Base-by-base conservation (phyloP, 306 rosid genomes). In the Delonix regia region DNA sequence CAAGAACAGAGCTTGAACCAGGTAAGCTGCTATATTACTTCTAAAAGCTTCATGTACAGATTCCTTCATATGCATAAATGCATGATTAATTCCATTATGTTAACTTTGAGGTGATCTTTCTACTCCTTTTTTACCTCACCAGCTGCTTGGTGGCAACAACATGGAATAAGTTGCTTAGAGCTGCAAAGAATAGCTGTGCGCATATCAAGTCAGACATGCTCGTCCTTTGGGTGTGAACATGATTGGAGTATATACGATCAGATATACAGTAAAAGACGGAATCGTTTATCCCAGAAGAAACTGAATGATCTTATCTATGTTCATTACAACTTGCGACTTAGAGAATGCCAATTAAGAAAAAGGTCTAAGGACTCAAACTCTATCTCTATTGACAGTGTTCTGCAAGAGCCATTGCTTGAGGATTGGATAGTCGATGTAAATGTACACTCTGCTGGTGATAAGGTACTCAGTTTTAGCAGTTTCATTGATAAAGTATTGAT, bases 121-220 rank as follows among this genome's bases (percentile, higher is more conserved):
- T 59, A 64, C 48, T 74, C 33, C 70, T 49, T 78, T 80, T 77
- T 36, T 30, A 22, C 55, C 16, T 68, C 80, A 71, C 79, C 77
- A 94, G 99, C 97, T 83, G 95, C 97, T 25, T 94, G 99, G 99
- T 94, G 99, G 99, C 97, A 92, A 87, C 97, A 94, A 70, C 98
- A 94, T 82, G 97, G 98, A 87, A 94, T 94, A 87, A 86, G 94
- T 84, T 94, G 97, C 90, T 85, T 90, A 42, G 97, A 94, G 86
- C 85, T 94, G 89, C 98, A 90, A 85, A 88, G 88, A 49, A 88
- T 94, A 80, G 97, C 98, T 14, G 94, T 94, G 24, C 92, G 97
- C 73, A 84, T 92, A 87, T 82, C 90, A 77, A 94, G 97, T 87
- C 99, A 94, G 88, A 90, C 99, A 25, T 92, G 99, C 87, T 90